Conservation (phyloP, 1,139 yeast species). For the Chernovozyma sophiae-reginae region DNA sequence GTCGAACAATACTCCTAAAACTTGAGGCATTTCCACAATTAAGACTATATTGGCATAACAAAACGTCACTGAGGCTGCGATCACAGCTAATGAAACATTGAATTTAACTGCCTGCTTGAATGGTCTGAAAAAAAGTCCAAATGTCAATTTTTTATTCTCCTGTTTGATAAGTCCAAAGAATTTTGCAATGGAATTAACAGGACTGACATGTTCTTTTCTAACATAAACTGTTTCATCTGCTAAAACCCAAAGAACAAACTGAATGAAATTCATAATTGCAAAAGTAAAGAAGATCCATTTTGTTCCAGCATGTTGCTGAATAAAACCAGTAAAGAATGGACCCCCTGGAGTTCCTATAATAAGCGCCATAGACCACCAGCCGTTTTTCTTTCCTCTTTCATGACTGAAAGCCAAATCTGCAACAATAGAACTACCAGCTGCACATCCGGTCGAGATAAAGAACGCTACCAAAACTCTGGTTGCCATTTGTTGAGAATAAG, state of each 20-base stretch:
- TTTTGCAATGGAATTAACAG: slow-evolving; percentile 2
- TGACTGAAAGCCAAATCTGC: slow-evolving; percentile 14
- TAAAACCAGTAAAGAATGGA: slow-evolving; percentile 15
- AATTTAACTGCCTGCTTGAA: slow-evolving; percentile 11
- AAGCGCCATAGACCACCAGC: slow-evolving; percentile 16
- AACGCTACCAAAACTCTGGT: slow-evolving; percentile 13
- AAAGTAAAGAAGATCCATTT: slow-evolving; percentile 13
- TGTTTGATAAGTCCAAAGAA: slow-evolving; percentile 8
- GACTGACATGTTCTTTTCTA: slow-evolving; percentile 1
- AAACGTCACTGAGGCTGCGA: slow-evolving; percentile 19
- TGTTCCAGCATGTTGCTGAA: slow-evolving; percentile 5
- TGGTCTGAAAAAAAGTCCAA: slow-evolving; percentile 11
- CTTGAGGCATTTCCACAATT: slow-evolving; percentile 22
- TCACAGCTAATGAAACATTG: slow-evolving; percentile 12
- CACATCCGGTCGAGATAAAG: slow-evolving; percentile 13
- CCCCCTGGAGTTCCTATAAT: slow-evolving; percentile 15
- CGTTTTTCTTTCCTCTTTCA: slow-evolving; percentile 16
- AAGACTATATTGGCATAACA: slow-evolving; percentile 20
- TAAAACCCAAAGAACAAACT: slow-evolving; percentile 10
- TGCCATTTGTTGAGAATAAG: slow-evolving; percentile 15
- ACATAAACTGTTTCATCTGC: slow-evolving; percentile 13
- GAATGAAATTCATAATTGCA: slow-evolving; percentile 14
- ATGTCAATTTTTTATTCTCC: slow-evolving; percentile 5
- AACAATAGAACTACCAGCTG: slow-evolving; percentile 14
- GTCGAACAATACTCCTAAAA: slow-evolving; percentile 16